These are phyloP conservation scores for Artemisia annua DNA, from an alignment of 129 eudicot species.

Conservation along the genomic window DNA sequence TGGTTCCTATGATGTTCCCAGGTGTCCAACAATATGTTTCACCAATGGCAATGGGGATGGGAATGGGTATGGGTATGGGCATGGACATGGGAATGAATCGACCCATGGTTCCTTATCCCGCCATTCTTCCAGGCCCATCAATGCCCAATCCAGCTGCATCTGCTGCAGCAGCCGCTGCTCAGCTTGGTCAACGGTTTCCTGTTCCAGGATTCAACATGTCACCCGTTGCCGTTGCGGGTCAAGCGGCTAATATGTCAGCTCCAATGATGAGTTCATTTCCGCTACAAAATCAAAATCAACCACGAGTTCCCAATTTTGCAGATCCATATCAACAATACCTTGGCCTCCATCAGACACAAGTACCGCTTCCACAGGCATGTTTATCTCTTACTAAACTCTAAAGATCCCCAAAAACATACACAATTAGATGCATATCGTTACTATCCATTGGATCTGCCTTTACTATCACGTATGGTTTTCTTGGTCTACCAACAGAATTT, in stretches of 20 bases:
- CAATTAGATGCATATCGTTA: not conserved
- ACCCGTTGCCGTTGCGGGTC: constrained; percentile 36
- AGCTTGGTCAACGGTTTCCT: constrained; percentile 43
- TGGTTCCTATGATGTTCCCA: constrained; percentile 79
- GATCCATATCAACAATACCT: constrained; percentile 64
- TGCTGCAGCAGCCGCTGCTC: constrained; percentile 37
- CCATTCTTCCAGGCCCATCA: constrained; percentile 43
- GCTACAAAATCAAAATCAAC: constrained; percentile 41
- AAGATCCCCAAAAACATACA: no score
- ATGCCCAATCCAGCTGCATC: constrained; percentile 44
- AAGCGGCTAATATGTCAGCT: constrained; percentile 33
- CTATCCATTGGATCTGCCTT: not conserved
- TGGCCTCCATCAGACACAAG: constrained; percentile 47
- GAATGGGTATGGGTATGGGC: constrained; percentile 38
- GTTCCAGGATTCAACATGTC: constrained; percentile 50
- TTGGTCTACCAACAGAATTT: not conserved
- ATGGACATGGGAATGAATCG: constrained; percentile 63
- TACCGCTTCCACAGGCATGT: constrained; percentile 45
- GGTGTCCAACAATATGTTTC: constrained; percentile 72
- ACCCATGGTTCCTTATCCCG: constrained; percentile 48
- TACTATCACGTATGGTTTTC: not conserved
- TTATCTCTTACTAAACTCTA: not conserved
- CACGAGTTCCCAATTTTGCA: constrained; percentile 32
- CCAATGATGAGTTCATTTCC: constrained; percentile 37
- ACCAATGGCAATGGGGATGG: constrained; percentile 56